Base-by-base conservation (phyloP, 176 grass and related monocot genomes). In the Elaeis guineensis region DNA sequence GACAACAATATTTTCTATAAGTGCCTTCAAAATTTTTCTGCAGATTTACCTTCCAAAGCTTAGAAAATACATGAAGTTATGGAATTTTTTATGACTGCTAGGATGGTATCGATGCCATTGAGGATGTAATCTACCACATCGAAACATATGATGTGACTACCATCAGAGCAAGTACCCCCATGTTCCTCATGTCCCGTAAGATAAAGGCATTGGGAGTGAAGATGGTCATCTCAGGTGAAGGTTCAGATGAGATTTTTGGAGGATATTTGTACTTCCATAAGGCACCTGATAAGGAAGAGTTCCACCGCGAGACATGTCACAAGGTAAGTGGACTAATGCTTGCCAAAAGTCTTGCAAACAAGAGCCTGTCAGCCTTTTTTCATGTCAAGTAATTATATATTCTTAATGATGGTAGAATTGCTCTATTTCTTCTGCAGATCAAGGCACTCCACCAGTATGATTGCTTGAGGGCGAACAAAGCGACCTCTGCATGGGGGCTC, bases 181-280 rank as follows among this genome's bases (percentile, higher is more conserved):
- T 98, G 94, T 98, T 93, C 72, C 87, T 98, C 0, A 98, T 98
- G 94, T 83, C 94, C 3, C 87, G 94, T 21, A 98, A 98, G 70
- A 98, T 98, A 69, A 98, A 98, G 77, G 75, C 87, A 21, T 82
- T 98, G 3, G 94, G 88, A 5, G 88, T 98, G 5, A 98, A 89
- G 82, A 98, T 98, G 94, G 94, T 98, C 64, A 81, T 98, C 62
- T 98, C 94, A 0, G 94, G 94, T 1, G 94, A 98, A 69, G 94
- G 94, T 1, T 85, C 94, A 5, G 94, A 98, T 35, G 94, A 98
- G 76, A 84, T 93, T 9, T 89, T 98, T 3, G 94, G 94, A 16
- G 94, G 94, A 17, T 98, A 98, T 65, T 66, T 98, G 63, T 98
- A 98, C 74, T 98, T 98, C 74, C 88, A 98, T 84, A 92, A 89